phyloP scores from a whole-genome alignment of 345 rosid species.

The Noccaea caerulescens region DNA sequence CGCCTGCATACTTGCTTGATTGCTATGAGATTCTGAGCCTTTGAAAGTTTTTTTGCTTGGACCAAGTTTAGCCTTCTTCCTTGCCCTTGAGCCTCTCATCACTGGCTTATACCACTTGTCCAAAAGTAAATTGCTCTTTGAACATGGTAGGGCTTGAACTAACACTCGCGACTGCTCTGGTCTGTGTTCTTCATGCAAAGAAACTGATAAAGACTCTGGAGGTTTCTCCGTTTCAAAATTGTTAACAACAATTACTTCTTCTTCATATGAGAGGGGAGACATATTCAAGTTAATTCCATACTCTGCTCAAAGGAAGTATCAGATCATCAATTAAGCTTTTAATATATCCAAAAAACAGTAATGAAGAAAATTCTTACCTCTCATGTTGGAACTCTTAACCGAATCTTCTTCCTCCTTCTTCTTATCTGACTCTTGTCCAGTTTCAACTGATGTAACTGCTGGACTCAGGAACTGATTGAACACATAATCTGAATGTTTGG shows the following conservation, averaged over 20 bases:
- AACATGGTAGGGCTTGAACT: conserved; percentile 36
- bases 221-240: conserved; percentile 22
- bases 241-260: not conserved
- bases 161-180: conserved; percentile 1
- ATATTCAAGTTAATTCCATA: conserved; percentile 37
- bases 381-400: conserved; percentile 9
- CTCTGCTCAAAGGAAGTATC: conserved; percentile 25
- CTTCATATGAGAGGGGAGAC: conserved; percentile 35
- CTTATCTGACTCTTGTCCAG: conserved; percentile 19
- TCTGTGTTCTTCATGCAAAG: not conserved
- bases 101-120: conserved; percentile 25
- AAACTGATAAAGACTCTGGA: conserved; percentile 24
- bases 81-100: conserved; percentile 21
- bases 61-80: conserved; percentile 35
- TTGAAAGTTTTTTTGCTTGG: conserved; percentile 15
- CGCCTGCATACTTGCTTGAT: conserved; percentile 15
- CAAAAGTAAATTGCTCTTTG: conserved; percentile 18
- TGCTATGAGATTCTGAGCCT: conserved; percentile 33
- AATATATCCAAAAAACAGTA: not conserved
- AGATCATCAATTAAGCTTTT: conserved; percentile 22
- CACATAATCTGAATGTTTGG: conserved; percentile 34
- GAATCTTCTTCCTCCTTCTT: conserved; percentile 26
- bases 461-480: conserved; percentile 41
- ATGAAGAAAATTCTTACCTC: conserved; percentile 26
- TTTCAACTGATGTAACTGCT: conserved; percentile 22